Evolutionary conservation across 2,329 filamentous ascomycete species (phyloP).

Genomic region (Chrysoporthe cubensis): DNA sequence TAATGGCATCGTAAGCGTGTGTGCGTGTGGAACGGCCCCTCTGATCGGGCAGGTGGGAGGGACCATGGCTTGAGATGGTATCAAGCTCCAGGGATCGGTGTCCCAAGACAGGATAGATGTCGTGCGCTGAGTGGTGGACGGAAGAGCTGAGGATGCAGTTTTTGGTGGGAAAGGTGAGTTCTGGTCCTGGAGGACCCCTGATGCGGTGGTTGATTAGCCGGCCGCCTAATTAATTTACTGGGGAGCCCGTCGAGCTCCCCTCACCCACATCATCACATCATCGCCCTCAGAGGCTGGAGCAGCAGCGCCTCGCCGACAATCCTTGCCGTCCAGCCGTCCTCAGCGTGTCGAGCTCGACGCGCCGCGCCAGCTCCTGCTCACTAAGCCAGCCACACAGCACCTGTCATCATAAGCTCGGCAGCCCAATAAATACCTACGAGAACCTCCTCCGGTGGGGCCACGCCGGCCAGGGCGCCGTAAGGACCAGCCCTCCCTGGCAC

Average conservation of each 20-base stretch:
- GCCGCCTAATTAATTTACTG: not conserved
- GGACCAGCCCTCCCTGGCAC: slow-evolving; percentile 1
- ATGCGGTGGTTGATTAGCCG: slow-evolving; percentile 5
- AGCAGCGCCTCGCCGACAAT: too few species aligned
- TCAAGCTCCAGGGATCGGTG: not conserved
- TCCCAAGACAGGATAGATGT: not conserved
- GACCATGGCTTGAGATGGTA: not conserved
- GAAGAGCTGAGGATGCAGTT: not conserved
- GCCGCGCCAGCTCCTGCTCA: too few species aligned
- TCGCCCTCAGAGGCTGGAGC: too few species aligned
- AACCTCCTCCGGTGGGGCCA: too few species aligned
- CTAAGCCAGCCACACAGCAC: too few species aligned
- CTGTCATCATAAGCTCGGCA: not conserved
- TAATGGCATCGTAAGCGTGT: too few species aligned
- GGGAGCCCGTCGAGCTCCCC: not conserved
- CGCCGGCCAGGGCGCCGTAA: not conserved
- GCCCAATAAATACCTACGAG: not conserved
- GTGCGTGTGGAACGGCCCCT: not conserved
- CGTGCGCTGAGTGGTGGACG: not conserved
- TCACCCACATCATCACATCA: not conserved
- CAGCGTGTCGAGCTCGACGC: too few species aligned
- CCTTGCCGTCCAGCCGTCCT: too few species aligned
- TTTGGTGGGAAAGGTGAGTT: slow-evolving; percentile 18
- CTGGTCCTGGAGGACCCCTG: slow-evolving; percentile 6
- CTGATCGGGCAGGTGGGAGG: slow-evolving; percentile 11